Base-by-base conservation (phyloP, 345 rosid species). In the Gossypium anomalum region DNA sequence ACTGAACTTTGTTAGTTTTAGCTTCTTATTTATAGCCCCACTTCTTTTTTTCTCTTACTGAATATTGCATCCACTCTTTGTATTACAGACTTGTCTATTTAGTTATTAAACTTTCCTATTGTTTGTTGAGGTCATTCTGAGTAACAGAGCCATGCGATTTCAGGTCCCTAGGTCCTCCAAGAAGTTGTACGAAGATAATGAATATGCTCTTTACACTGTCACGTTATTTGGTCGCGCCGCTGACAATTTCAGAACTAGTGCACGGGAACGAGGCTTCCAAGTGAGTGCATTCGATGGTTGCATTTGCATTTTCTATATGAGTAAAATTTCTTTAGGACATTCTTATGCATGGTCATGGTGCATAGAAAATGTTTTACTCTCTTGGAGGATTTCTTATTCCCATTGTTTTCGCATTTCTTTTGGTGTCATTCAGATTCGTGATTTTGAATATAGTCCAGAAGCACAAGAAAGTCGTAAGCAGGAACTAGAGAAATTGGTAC, bases 91-190 rank as follows among this genome's bases (percentile, higher is more conserved):
- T 38, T 43, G 43, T n/a, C 47, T 6, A 25, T 57, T 22, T 49
- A 67, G 56, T 49, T 49, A 27, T 25, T 49, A 27, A 68, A 68
- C 23, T 68, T 49, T 49, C 25, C 41, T 71, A 71, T 41, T 57
- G 52, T 43, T 38, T 23, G 19, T 23, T 72, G 43, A 15, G 34
- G 16, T 44, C 43, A 55, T 23, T 65, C 55, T 64, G 70, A 73
- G 29, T 69, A 44, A 78, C 10, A 7, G 12, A 25, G 23, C 72
- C 13, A n/a, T 60, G 6, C 6, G 68, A 66, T 73, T 77, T 82
- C 91, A 96, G 99, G 99, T 96, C 75, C 98, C 97, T 49, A 87
- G 97, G 87, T 93, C 97, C 45, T 88, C 98, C 19, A 96, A 90
- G 90, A 81, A 79, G 75, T 85, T 96, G 84, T 78, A 83, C 44